Evolutionary conservation across 2,329 filamentous ascomycete genomes (phyloP).

Genomic region (Alternaria sp.): DNA sequence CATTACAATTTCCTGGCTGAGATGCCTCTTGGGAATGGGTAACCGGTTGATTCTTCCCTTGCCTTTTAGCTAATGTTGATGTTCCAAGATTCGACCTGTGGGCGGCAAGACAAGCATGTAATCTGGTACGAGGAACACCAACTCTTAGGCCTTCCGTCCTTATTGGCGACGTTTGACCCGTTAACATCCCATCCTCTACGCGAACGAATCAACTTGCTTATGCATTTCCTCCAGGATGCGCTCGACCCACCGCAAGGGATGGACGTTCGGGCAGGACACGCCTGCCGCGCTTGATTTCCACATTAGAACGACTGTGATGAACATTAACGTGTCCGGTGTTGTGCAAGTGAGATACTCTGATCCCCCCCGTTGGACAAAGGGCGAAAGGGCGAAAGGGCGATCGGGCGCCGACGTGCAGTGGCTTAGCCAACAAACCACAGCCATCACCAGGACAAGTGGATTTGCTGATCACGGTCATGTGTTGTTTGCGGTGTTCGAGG

Average conservation of each 20-base stretch:
- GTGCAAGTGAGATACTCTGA: conserved; percentile 6
- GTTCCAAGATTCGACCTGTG: conserved; percentile 18
- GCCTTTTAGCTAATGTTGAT: conserved; percentile 21
- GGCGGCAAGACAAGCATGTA: conserved; percentile 31
- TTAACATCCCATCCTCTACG: conserved; percentile 23
- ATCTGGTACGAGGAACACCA: conserved; percentile 26
- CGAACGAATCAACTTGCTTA: conserved; percentile 34
- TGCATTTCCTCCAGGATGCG: conserved; percentile 23
- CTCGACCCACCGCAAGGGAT: conserved; percentile 24
- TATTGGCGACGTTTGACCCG: conserved; percentile 30
- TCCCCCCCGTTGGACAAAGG: conserved; percentile 17
- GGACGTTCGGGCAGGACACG: conserved; percentile 27
- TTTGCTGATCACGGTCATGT: conserved; percentile 29
- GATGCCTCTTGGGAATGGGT: conserved; percentile 14
- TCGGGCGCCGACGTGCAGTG: conserved; percentile 20
- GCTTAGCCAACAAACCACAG: conserved; percentile 20
- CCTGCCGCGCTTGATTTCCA: conserved; percentile 20
- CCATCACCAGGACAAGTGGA: conserved; percentile 25
- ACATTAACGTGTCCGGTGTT: conserved; percentile 6
- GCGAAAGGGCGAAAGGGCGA: conserved; percentile 17
- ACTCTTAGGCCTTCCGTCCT: conserved; percentile 17
- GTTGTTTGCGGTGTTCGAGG: conserved; percentile 20
- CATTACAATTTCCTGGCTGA: conserved; percentile 31
- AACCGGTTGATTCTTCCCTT: conserved; percentile 5
- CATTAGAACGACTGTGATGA: conserved; percentile 19